Evolutionary conservation across 441 rosid species (phyloP).

Genomic region (Croton laevigatus): DNA sequence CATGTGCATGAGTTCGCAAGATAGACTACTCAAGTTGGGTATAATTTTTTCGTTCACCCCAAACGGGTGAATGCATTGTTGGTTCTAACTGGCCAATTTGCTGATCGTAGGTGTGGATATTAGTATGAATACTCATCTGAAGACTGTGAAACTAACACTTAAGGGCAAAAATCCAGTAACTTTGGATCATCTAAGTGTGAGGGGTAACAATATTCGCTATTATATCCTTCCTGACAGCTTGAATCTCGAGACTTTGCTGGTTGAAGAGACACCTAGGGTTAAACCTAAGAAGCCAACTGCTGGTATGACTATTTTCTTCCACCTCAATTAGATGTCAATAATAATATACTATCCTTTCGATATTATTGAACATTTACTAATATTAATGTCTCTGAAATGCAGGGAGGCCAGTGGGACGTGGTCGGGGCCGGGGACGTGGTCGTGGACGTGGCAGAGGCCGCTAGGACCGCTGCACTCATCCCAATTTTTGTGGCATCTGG

Average conservation of each 20-base stretch:
- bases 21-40: too few species aligned
- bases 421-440: conserved; percentile 93
- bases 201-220: conserved; percentile 96
- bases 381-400: conserved; percentile 16
- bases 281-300: conserved; percentile 95
- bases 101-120: conserved; percentile 76
- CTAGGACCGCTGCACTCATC: conserved; percentile 26
- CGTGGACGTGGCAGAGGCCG: conserved; percentile 94
- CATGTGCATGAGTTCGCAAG: too few species aligned
- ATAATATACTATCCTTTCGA: not conserved
- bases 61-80: not conserved
- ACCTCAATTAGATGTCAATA: conserved; percentile 6
- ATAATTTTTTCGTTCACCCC: not conserved
- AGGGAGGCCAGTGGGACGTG: conserved; percentile 88
- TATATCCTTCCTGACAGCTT: conserved; percentile 97
- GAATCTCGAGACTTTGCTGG: conserved; percentile 92
- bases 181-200: conserved; percentile 88
- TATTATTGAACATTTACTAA: not conserved
- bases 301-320: conserved; percentile 40
- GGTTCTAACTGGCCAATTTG: conserved; percentile 8
- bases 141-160: conserved; percentile 81
- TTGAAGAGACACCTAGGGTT: conserved; percentile 90
- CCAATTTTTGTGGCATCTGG: conserved; percentile 23
- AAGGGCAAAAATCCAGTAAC: conserved; percentile 93
- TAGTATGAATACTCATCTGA: conserved; percentile 96